phyloP scores from a whole-genome alignment of 257 asterid genomes.

The Echites panduratus region DNA sequence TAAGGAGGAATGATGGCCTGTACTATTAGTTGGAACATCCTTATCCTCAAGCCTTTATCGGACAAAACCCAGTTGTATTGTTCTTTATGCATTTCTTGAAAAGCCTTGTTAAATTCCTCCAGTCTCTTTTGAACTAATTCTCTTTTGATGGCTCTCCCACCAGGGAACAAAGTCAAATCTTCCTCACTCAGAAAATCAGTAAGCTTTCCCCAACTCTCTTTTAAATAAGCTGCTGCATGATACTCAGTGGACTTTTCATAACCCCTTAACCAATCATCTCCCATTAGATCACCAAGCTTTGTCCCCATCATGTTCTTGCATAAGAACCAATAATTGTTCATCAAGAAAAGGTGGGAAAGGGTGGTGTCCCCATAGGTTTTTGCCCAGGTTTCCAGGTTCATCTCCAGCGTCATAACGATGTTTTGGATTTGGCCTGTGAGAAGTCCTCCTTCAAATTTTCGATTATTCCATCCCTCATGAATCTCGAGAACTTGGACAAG shows the following conservation, averaged over 20 bases:
- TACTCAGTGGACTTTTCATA: slow-evolving; percentile 48
- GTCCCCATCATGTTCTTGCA: slow-evolving; percentile 44
- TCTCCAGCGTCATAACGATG: slow-evolving; percentile 46
- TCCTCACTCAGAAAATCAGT: slow-evolving; percentile 45
- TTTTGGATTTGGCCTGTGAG: slow-evolving; percentile 41
- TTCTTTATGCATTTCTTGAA: slow-evolving; percentile 48
- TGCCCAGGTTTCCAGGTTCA: slow-evolving; percentile 65
- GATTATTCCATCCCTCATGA: slow-evolving; percentile 52
- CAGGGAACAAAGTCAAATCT: slow-evolving; percentile 57
- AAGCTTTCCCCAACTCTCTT: slow-evolving; percentile 73
- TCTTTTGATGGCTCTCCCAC: slow-evolving; percentile 69
- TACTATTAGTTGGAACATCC: slow-evolving; percentile 31
- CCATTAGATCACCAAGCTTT: slow-evolving; percentile 69
- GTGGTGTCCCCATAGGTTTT: slow-evolving; percentile 37
- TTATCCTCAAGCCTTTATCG: slow-evolving; percentile 54
- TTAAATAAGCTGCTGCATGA: slow-evolving; percentile 41
- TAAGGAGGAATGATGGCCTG: slow-evolving; percentile 55
- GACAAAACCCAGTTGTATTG: slow-evolving; percentile 55
- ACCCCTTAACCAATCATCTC: slow-evolving; percentile 49
- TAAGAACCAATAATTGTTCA: slow-evolving; percentile 59
- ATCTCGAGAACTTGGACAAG: slow-evolving; percentile 62
- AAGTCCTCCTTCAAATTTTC: slow-evolving; percentile 28
- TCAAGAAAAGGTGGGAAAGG: slow-evolving; percentile 56
- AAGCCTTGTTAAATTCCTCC: slow-evolving; percentile 44
- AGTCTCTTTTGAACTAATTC: slow-evolving; percentile 51